Evolutionary conservation across 305 asterid genomes (phyloP), one percentile per base, ranked within the genome.

Genomic region (Fraxinus floribunda): DNA sequence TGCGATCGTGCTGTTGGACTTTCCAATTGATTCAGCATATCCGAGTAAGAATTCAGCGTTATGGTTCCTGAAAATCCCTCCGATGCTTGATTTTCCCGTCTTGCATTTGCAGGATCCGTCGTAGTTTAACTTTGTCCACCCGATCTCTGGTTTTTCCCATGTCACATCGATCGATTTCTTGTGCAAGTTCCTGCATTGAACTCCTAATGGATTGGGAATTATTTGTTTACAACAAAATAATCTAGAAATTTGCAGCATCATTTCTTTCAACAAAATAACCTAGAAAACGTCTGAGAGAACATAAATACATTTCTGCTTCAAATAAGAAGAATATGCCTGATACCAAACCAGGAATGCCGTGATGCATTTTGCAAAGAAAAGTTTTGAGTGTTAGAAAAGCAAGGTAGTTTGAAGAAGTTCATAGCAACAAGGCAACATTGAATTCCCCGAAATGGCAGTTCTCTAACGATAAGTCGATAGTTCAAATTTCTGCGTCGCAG

Each of bases 101-200:
- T 86, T 82, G 86, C 85, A 86, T 81, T 88, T 91, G 93, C 94
- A 93, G 0, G 98, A 95, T 5, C 97, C 98, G 55, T 95, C 98
- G 82, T 86, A 95, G 90, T 93, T 94, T 26, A 91, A 49, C 75
- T 95, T 95, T 0, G 90, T 95, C 98, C 98, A 94, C 2, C 97
- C 97, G 0, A 55, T 77, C 13, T 86, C 83, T n/a, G 99, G 97
- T 55, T 86, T 94, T 75, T 85, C 79, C 98, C 97, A 93, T 32
- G 82, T 82, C 78, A 91, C 92, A 7, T 82, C 75, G 20, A 90
- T 64, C 3, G 89, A 79, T 80, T 88, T 77, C 66, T 86, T 79
- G 89, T 92, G 97, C 87, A 88, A 88, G 35, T 87, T 88, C 78
- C 92, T 87, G 10, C 73, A 15, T n/a, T 89, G 26, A 75, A 85